Percentiles rank a stretch among this genome's conserved stretches.
phyloP scores from a whole-genome alignment of 2,329 filamentous ascomycete genomes.

The Colletotrichum sp. region DNA sequence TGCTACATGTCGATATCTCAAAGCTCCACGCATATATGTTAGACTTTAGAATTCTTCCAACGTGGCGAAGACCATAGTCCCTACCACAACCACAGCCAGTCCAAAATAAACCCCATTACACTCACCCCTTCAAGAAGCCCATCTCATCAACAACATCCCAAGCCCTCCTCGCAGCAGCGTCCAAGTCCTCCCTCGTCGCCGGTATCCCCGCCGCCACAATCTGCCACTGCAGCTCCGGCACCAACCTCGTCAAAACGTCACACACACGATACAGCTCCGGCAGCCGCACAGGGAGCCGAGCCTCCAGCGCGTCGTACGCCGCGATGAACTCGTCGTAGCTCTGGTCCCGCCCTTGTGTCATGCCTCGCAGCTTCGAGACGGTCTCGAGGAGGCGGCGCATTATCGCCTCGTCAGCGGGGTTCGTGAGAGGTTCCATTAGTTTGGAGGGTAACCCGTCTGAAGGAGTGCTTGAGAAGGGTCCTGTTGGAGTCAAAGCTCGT shows the following conservation, averaged over 20 bases:
- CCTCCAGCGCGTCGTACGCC: background rate
- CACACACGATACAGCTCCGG: background rate
- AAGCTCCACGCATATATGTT: fast-evolving
- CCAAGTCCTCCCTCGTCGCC: background rate
- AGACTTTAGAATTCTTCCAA: too few relatives aligned
- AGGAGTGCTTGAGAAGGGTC: background rate
- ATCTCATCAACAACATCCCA: background rate
- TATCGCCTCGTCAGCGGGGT: background rate
- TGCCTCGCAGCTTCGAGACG: background rate
- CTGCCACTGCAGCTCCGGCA: background rate
- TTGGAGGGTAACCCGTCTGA: too few relatives aligned
- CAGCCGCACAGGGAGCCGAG: background rate
- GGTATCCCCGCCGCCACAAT: background rate
- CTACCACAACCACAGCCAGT: background rate
- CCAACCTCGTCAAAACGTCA: background rate
- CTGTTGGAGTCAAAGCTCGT: background rate
- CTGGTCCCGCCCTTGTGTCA: background rate
- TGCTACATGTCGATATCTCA: background rate
- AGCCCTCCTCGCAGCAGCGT: background rate
- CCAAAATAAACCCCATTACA: background rate
- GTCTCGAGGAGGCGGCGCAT: background rate
- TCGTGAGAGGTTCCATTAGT: background rate
- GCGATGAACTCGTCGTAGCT: background rate
- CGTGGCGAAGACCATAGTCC: fast-evolving
- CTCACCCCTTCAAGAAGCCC: background rate